phyloP scores from a whole-genome alignment of 352 stramenopile genomes.

The Phytophthora capsici region DNA sequence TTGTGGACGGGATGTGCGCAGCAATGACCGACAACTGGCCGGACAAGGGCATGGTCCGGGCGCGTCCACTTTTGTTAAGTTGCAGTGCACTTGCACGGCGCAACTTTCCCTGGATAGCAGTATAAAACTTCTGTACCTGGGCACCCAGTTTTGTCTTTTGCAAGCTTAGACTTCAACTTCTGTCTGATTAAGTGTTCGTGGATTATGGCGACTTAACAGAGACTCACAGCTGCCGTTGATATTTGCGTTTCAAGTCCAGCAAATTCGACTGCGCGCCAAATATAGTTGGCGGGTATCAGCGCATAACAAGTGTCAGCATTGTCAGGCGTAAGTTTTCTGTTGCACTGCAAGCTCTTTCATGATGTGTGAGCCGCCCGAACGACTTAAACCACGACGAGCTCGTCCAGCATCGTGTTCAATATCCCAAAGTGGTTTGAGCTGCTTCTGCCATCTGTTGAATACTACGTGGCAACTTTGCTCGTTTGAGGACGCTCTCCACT shows the following conservation, averaged over 20 bases:
- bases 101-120: no score
- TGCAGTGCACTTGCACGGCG: no score
- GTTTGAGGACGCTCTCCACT: background rate
- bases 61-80: no score
- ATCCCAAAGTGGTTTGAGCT: background rate
- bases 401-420: background rate
- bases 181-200: slow-evolving; percentile 9
- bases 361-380: background rate
- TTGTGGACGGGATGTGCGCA: no score
- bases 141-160: background rate
- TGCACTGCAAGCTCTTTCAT: background rate
- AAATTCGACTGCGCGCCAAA: background rate
- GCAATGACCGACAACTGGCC: no score
- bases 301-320: background rate
- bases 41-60: no score
- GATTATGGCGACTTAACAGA: slow-evolving; percentile 8
- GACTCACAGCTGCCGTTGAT: background rate
- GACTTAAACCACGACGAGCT: slow-evolving; percentile 3
- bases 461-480: no score
- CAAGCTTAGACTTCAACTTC: slow-evolving; percentile 18
- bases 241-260: slow-evolving; percentile 5
- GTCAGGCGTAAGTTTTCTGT: no score
- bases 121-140: no score
- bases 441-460: no score
- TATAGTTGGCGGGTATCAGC: background rate